Percentiles rank a stretch among this genome's conserved stretches.
These are phyloP conservation scores for Jatropha curcas DNA, from an alignment of 345 rosid species.

Conservation along the genomic window DNA sequence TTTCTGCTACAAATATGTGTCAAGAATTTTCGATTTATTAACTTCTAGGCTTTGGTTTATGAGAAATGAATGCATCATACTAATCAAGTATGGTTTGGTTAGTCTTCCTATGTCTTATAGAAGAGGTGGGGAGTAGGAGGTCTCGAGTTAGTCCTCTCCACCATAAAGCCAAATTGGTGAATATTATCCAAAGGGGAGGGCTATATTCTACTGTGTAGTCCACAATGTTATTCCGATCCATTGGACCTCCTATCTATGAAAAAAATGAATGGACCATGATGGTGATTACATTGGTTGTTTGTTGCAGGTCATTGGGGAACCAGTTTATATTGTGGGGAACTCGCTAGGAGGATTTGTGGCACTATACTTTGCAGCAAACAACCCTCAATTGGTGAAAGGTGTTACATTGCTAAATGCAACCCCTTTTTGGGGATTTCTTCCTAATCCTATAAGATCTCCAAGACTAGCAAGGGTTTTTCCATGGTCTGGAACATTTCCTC, in stretches of 20 bases:
- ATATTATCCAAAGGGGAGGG: too few species aligned
- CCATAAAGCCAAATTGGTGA: too few species aligned
- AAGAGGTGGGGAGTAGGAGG: too few species aligned
- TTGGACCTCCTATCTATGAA: too few species aligned
- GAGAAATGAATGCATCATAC: constrained; percentile 5
- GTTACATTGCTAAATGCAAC: constrained; percentile 90
- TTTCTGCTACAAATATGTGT: background rate
- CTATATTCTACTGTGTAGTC: too few species aligned
- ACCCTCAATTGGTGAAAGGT: constrained; percentile 87
- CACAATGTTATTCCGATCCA: too few species aligned
- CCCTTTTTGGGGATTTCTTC: constrained; percentile 97
- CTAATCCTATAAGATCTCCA: constrained; percentile 80
- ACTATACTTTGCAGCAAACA: constrained; percentile 76
- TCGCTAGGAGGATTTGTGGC: constrained; percentile 94
- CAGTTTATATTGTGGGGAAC: constrained; percentile 86
- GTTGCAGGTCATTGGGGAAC: constrained; percentile 81
- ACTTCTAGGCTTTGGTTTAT: background rate
- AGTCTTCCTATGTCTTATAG: too few species aligned
- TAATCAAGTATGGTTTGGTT: too few species aligned
- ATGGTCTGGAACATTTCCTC: constrained; percentile 92
- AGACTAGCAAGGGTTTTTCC: constrained; percentile 66
- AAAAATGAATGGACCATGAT: background rate
- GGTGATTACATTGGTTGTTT: constrained; percentile 4
- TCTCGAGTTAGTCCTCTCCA: too few species aligned
- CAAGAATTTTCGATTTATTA: background rate